These are phyloP conservation scores for Citrus sp. DNA, from an alignment of 345 rosid genomes.

Conservation along the genomic window DNA sequence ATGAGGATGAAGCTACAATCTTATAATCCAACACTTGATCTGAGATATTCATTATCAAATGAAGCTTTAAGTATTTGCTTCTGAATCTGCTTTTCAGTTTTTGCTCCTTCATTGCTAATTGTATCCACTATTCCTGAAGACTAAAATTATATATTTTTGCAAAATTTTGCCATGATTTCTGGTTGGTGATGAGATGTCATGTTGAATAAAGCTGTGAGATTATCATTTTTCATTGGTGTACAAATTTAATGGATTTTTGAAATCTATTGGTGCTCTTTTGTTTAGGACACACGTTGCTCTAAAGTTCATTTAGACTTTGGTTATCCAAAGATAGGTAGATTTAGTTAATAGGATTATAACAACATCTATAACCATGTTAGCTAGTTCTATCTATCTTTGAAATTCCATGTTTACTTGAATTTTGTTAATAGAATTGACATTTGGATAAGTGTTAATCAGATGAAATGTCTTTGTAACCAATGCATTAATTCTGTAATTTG, in stretches of 20 bases:
- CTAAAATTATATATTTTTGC: too few relatives aligned
- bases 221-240: too few relatives aligned
- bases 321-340: slow-evolving; percentile 4
- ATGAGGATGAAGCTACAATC: slow-evolving; percentile 43
- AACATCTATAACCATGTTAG: background rate
- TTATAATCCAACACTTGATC: slow-evolving; percentile 71
- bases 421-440: background rate
- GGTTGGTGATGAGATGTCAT: too few relatives aligned
- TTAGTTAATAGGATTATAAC: background rate
- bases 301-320: too few relatives aligned
- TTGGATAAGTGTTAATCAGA: too few relatives aligned
- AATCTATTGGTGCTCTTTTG: too few relatives aligned
- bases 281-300: background rate
- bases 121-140: too few relatives aligned
- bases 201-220: too few relatives aligned
- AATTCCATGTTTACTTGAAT: background rate
- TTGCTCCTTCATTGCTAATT: too few relatives aligned
- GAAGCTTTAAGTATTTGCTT: slow-evolving; percentile 30
- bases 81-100: slow-evolving; percentile 39
- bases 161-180: too few relatives aligned
- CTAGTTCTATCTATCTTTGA: background rate
- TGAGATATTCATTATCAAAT: slow-evolving; percentile 37
- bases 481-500: background rate
- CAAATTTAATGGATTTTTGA: too few relatives aligned
- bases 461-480: too few relatives aligned